Evolutionary conservation across 2,329 filamentous ascomycete genomes (phyloP), one percentile per base, ranked within the genome.

Genomic region (Emydomyces testavorans): DNA sequence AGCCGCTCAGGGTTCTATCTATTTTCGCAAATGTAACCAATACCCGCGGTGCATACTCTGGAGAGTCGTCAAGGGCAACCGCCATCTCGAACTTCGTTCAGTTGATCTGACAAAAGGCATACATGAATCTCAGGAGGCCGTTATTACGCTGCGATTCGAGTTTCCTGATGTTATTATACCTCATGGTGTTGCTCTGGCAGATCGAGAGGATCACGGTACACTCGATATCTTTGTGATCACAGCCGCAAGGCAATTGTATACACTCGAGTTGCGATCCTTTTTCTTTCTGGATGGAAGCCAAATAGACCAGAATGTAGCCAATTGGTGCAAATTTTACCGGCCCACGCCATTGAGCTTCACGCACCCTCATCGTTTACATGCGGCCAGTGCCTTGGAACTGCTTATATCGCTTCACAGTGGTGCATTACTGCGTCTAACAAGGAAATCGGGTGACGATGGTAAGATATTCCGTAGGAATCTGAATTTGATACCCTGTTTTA

Each of bases 21-120:
- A 86, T 70, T 88, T 94, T 65, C 80, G 92, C 48, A 77, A 78
- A 63, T 77, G 83, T 63, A 79, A 83, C 60, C 73, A 77, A 54
- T 81, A 83, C 54, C 92, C 92, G 32, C 81, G 85, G 61, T 86
- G 79, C 65, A 93, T 96, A 62, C 75, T 94, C 40, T 98, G 92
- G 92, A 79, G 90, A 57, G 76, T 96, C 32, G 69, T 95, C 52
- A 83, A 94, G 60, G 80, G 86, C 58, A 79, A 80, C 59, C 84
- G 78, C 56, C 73, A 87, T 53, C 73, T 98, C 57, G 90, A 92
- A 67, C 74, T 98, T 43, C 83, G 86, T 60, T 81, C 80, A 34
- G 79, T 85, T 51, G 92, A 98, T 66, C 69, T 95, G 55, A 83
- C 79, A 62, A 88, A 77, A 69, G 77, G 74, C 55, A 74, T 73